Conservation (phyloP, 345 rosid species). For the Bretschneidera sinensis region DNA sequence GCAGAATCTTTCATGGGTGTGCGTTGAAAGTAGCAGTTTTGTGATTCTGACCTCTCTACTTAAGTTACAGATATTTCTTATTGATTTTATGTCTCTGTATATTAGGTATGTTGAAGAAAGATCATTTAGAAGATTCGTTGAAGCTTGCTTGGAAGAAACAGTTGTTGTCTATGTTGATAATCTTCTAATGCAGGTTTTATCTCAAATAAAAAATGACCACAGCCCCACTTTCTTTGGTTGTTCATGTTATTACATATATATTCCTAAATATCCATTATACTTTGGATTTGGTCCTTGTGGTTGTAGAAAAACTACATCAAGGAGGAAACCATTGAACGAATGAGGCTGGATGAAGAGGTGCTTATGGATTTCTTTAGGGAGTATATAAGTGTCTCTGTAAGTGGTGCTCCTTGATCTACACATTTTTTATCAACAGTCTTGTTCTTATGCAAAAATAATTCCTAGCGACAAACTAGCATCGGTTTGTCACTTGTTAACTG, state of each 20-base stretch:
- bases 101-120: constrained; percentile 93
- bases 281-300: constrained; percentile 18
- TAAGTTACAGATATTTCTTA: constrained; percentile 7
- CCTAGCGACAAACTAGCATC: neutral
- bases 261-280: constrained; percentile 1
- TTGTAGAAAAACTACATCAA: constrained; percentile 80
- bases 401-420: constrained; percentile 22
- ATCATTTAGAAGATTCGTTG: constrained; percentile 93
- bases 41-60: neutral
- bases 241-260: constrained; percentile 10
- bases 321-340: constrained; percentile 94
- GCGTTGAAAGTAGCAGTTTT: neutral
- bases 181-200: constrained; percentile 76
- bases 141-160: constrained; percentile 94
- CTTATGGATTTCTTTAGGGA: constrained; percentile 96
- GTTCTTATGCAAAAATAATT: neutral
- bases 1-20: neutral
- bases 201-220: neutral
- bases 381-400: constrained; percentile 81
- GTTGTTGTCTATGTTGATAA: constrained; percentile 80
- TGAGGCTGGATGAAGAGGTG: constrained; percentile 96
- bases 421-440: neutral
- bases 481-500: neutral
- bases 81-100: constrained; percentile 18
- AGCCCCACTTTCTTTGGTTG: neutral